Base-by-base conservation (phyloP, 345 rosid species). In the Chamaenerion angustifolium region DNA sequence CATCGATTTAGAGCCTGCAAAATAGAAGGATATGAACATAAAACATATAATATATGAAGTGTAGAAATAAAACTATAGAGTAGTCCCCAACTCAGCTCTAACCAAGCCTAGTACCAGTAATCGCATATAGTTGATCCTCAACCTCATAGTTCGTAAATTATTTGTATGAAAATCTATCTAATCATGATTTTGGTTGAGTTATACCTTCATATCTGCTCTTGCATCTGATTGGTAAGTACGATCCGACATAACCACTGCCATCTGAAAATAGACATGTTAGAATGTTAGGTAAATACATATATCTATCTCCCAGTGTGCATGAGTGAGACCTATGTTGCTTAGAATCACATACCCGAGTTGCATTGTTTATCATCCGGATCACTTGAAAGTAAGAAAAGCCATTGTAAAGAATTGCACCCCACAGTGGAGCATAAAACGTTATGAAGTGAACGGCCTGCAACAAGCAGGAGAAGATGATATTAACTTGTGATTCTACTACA, bases 381-480 rank as follows among this genome's bases (percentile, higher is more conserved):
- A 90, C 98, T 71, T 90, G 98, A 62, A 86, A 75, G 62, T 90
- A 90, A 9, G 88, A 83, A 71, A 79, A 68, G 51, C 94, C 98
- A 60, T 90, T 90, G 81, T 85, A 90, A 58, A 90, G 83, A 65
- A 90, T 90, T 49, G 98, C 95, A 40, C 88, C 90, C 98, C 95
- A 90, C 19, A 90, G 81, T 5, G 98, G 98, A 3, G 75, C 76
- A 21, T 86, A 90, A 45, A 90, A 85, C 14, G 95, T 90, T 61
- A 86, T 62, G 45, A 90, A 90, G 52, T 86, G 95, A 64, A 83
- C 73, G 43, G 94, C 98, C 95, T 90, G 94, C 75, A 71, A 14
- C 44, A 25, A 53, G 51, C 57, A 25, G 50, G 10, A 45, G 6
- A 12, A 16, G 9, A 23, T 43, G 11, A 14, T 9, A 50, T 10